Base-by-base conservation (phyloP, 192 early-diverging fungal species). In the Backusella luteola region DNA sequence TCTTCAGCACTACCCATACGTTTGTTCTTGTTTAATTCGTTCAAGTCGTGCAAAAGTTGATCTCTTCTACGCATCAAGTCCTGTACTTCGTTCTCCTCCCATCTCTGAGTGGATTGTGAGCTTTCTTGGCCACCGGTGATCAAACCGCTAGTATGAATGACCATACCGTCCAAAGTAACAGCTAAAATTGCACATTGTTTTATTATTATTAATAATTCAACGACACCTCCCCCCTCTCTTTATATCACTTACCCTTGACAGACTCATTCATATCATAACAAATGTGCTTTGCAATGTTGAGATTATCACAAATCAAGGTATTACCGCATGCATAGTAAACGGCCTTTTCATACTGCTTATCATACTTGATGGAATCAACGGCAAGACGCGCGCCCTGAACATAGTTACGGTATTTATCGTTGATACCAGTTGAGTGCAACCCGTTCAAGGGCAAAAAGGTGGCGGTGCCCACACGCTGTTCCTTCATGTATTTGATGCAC, bases 71-170 rank as follows among this genome's bases (percentile, higher is more conserved):
- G 90, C 56, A 88, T 87, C 78, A 95, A 77, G 21, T 90, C 91
- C 67, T 97, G 96, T 19, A 98, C 85, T 23, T 95, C 95, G 21
- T 90, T 90, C 26, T 96, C 96, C 66, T 97, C 93, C 96, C 96
- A 98, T 44, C 93, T 81, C 66, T 90, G 85, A 32, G 83, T 85
- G 6, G 84, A 78, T 66, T 84, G 81, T 63, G 81, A 72, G 1
- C 89, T 75, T 73, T 83, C 84, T 41, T 87, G 81, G 4, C 93
- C 93, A 75, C 94, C 98, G 3, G 97, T 99, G 59, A 99, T 99
- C 79, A 98, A 84, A 35, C 98, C 98, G 68, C 91, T 96, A 76
- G 95, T 96, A 83, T 99, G 97, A 77, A 99, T 95, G 26, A 99
- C 88, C 1, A 92, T 93, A 35, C 97, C 97, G 78, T 99, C 97